These are phyloP conservation scores for Fusarium beomiforme DNA, from an alignment of 2,329 filamentous ascomycete genomes.

Conservation along the genomic window DNA sequence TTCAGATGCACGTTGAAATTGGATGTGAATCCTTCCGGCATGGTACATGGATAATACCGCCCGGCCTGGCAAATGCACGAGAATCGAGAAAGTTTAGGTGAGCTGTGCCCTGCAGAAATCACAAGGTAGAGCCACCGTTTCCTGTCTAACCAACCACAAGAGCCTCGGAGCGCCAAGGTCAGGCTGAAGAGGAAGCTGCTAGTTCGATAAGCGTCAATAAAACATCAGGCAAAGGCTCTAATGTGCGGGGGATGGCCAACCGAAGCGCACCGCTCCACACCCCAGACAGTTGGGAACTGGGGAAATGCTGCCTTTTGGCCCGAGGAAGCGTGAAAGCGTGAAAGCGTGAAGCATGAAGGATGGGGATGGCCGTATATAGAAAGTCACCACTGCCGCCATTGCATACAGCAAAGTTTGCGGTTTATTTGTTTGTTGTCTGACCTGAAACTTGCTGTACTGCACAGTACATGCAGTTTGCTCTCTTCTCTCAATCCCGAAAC, in stretches of 20 bases:
- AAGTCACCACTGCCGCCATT: conserved; percentile 37
- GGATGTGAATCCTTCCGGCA: conserved; percentile 17
- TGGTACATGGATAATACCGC: conserved; percentile 10
- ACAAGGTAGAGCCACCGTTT: conserved; percentile 20
- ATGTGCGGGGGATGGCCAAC: conserved; percentile 41
- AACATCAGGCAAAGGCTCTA: conserved; percentile 37
- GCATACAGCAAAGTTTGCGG: not conserved
- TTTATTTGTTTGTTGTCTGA: conserved; percentile 8
- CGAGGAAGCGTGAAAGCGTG: conserved; percentile 10
- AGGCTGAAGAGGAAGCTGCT: conserved; percentile 24
- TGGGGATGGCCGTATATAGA: conserved; percentile 40
- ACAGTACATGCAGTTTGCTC: conserved; percentile 12
- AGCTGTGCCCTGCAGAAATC: conserved; percentile 9
- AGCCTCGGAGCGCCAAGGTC: conserved; percentile 21
- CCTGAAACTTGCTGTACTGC: conserved; percentile 37
- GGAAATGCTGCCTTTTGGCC: conserved; percentile 15
- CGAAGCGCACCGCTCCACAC: conserved; percentile 38
- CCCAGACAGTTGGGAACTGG: conserved; percentile 28
- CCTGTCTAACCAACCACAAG: conserved; percentile 28
- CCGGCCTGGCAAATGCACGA: not conserved
- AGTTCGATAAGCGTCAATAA: conserved; percentile 36
- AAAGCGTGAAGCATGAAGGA: conserved; percentile 11
- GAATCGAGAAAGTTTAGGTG: not conserved
- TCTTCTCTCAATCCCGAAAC: conserved; percentile 20
- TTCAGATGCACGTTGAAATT: conserved; percentile 16